Conservation (phyloP, 495 filamentous ascomycete species). For the Lepraria neglecta region DNA sequence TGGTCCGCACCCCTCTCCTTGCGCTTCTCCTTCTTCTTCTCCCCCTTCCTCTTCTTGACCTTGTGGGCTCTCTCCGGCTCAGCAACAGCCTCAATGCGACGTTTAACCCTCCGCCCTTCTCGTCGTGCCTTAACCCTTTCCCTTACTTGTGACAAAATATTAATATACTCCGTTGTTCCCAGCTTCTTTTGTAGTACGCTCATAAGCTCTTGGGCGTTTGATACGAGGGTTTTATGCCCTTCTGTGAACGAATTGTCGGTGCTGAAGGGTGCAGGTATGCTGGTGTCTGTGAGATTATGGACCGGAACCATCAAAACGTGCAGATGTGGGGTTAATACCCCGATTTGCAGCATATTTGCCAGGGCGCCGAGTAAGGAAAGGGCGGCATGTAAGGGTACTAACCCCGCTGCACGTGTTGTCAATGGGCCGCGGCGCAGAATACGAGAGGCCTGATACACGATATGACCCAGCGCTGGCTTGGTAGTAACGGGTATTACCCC, state of each 20-base stretch:
- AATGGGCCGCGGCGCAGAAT: conserved; percentile 71
- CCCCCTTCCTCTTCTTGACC: conserved; percentile 79
- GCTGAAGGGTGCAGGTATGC: conserved; percentile 57
- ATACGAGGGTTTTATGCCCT: conserved; percentile 58
- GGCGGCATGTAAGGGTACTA: conserved; percentile 67
- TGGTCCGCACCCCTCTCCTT: conserved; percentile 68
- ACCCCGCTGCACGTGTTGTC: conserved; percentile 51
- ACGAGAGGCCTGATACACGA: conserved; percentile 67
- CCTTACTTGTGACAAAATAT: conserved; percentile 59
- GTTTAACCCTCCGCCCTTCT: conserved; percentile 67
- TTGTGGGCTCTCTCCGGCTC: conserved; percentile 70
- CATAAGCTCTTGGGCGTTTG: conserved; percentile 65
- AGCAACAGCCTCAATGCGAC: conserved; percentile 75
- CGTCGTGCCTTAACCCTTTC: conserved; percentile 61
- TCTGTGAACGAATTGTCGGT: conserved; percentile 59
- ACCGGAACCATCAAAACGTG: conserved; percentile 68
- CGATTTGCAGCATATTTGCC: conserved; percentile 48
- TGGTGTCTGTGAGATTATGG: conserved; percentile 74
- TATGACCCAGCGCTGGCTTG: conserved; percentile 56
- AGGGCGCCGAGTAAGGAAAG: conserved; percentile 64
- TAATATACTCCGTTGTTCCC: conserved; percentile 71
- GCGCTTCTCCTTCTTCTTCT: conserved; percentile 74
- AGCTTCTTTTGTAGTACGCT: conserved; percentile 72
- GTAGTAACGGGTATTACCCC: neutral
- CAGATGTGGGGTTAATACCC: conserved; percentile 54